These are phyloP conservation scores for Bauhinia variegata DNA, from an alignment of 306 rosid genomes.

Conservation along the genomic window DNA sequence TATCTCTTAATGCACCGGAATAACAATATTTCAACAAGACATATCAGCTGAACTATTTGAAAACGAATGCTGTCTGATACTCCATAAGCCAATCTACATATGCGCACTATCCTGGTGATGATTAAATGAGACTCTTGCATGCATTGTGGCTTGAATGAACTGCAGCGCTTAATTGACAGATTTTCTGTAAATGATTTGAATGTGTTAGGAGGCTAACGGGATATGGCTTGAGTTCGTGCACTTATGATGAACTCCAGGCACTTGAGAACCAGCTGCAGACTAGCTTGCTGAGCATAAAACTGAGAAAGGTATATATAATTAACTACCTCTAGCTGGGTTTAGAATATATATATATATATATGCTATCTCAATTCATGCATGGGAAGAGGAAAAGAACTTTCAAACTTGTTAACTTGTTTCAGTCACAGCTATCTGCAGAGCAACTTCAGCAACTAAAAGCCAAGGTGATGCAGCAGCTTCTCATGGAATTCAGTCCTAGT, in stretches of 20 bases:
- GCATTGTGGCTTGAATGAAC: no score
- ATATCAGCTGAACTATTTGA: background rate
- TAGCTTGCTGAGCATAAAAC: conserved; percentile 50
- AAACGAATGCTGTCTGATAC: no score
- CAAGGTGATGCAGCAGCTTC: conserved; percentile 41
- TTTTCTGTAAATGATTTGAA: conserved; percentile 11
- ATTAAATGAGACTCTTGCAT: no score
- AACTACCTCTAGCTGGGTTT: no score
- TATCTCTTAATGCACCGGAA: no score
- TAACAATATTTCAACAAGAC: no score
- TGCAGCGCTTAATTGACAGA: background rate
- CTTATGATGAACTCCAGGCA: conserved; percentile 53
- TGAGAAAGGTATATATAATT: conserved; percentile 65
- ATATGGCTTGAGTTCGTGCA: conserved; percentile 46
- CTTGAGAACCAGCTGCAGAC: conserved; percentile 46
- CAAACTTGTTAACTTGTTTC: conserved; percentile 15
- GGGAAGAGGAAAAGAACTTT: conserved; percentile 3
- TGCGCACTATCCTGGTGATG: no score
- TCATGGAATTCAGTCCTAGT: no score
- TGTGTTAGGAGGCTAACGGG: conserved; percentile 66
- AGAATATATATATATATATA: background rate
- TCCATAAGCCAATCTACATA: no score
- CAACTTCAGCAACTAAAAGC: conserved; percentile 43
- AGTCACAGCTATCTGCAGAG: conserved; percentile 46
- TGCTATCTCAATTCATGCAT: no score